Conservation (phyloP, 2,329 filamentous ascomycete species). For the Ascochyta rabiei region DNA sequence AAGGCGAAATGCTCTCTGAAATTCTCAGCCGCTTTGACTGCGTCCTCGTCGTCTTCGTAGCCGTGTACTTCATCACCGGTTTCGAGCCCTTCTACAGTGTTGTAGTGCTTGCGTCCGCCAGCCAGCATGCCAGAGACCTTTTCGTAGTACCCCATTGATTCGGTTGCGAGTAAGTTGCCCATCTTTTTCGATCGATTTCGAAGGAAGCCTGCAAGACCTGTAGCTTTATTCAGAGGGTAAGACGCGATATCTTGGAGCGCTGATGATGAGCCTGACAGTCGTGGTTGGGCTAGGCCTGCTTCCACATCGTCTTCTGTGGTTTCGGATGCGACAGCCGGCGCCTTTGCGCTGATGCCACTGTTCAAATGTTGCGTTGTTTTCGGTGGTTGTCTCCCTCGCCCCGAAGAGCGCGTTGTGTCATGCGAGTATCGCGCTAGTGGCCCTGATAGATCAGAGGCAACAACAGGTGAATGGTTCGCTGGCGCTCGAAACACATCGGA, state of each 20-base stretch:
- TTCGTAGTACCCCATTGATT: constrained; percentile 95
- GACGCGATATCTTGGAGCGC: constrained; percentile 68
- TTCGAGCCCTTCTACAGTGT: constrained; percentile 68
- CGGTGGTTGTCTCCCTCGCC: constrained; percentile 22
- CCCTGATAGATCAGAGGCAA: constrained; percentile 32
- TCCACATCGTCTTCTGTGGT: constrained; percentile 30
- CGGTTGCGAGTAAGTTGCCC: constrained; percentile 80
- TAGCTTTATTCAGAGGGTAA: constrained; percentile 83
- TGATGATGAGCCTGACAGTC: constrained; percentile 54
- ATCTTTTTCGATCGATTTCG: constrained; percentile 79
- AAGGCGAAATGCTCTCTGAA: constrained; percentile 91
- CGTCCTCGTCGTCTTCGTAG: constrained; percentile 62
- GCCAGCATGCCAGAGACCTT: constrained; percentile 98
- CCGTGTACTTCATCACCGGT: constrained; percentile 68
- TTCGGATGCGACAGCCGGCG: background rate
- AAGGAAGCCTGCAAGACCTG: constrained; percentile 81
- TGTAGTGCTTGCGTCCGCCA: constrained; percentile 87
- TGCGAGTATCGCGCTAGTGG: constrained; percentile 40
- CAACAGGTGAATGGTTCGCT: constrained; percentile 57
- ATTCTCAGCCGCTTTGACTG: constrained; percentile 63
- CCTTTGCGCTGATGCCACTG: constrained; percentile 18
- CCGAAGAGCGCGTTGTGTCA: constrained; percentile 47
- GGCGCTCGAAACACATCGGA: constrained; percentile 89
- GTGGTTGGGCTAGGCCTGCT: constrained; percentile 27
- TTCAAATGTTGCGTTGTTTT: constrained; percentile 21